Base-by-base conservation (phyloP, 2,329 filamentous ascomycete genomes). In the Cercospora zeina region DNA sequence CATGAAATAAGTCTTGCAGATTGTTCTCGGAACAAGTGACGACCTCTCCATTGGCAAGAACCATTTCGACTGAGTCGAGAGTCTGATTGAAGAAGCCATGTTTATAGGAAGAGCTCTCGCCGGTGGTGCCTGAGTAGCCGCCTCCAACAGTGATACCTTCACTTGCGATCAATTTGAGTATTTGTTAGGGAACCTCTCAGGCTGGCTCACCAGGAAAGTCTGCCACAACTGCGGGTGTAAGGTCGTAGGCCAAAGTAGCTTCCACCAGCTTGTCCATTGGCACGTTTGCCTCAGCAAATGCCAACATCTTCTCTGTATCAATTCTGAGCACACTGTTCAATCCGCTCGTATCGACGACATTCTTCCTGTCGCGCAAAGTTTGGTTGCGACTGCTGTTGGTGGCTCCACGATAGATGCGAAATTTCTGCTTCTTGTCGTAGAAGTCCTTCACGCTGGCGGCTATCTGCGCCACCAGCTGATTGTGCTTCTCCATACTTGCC, bases 341-440 rank as follows among this genome's bases (percentile, higher is more conserved):
- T 3, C 73, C 70, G 74, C 86, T 88, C 37, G 87, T 91, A 73
- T 91, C 87, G 59, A 93, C 80, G 10, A 85, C 81, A 80, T 63
- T 71, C 34, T 53, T 67, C 10, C 66, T 66, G 39, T 73, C 69
- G 42, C 68, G 68, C 54, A 76, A 73, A 11, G 74, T 68, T 8
- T 74, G 73, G 24, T 82, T 81, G 7, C 89, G 86, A 42, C 89
- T 92, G 75, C 86, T 90, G 77, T 90, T 91, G 24, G 89, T 91
- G 0, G 87, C 86, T 64, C 89, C 89, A 75, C 92, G 89, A 69
- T 86, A 89, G 71, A 92, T 87, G 16, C 88, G 83, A 75, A 90
- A 92, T 1, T 87, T 83, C 70, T 82, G 76, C 58, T 81, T 76
- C 50, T 78, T 78, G 9, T 78, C 74, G 71, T 85, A 79, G 73